A percentile compares a stretch with the other conserved stretches of the same genome.
These are phyloP conservation scores for Phytophthora agathidicida DNA, from an alignment of 352 stramenopile species.

Conservation along the genomic window DNA sequence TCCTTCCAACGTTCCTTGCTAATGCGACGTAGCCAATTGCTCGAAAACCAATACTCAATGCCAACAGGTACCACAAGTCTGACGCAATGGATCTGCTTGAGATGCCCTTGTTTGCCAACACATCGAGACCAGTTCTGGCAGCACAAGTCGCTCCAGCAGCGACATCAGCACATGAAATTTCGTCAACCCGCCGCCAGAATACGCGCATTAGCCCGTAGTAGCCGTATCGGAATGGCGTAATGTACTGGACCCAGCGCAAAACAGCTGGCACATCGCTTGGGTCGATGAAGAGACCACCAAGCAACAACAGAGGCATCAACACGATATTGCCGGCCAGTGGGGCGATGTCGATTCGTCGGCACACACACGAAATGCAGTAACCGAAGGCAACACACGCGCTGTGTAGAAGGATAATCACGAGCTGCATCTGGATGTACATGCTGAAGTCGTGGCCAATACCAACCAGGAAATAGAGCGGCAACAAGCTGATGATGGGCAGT, in stretches of 20 bases:
- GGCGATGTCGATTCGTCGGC: slow-evolving; percentile 42
- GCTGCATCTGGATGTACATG: slow-evolving; percentile 50
- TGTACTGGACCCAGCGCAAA: slow-evolving; percentile 54
- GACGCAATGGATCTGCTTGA: slow-evolving; percentile 24
- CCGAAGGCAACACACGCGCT: slow-evolving; percentile 48
- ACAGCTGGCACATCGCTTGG: slow-evolving; percentile 39
- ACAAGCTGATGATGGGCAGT: slow-evolving; percentile 50
- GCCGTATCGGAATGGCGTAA: slow-evolving; percentile 59
- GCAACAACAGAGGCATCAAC: slow-evolving; percentile 52
- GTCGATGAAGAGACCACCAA: slow-evolving; percentile 58
- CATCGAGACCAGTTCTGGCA: slow-evolving; percentile 32
- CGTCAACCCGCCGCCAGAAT: slow-evolving; percentile 43
- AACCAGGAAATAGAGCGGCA: slow-evolving; percentile 54
- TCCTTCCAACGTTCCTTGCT: slow-evolving; percentile 26
- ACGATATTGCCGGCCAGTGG: slow-evolving; percentile 44
- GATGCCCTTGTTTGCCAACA: slow-evolving; percentile 45
- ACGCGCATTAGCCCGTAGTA: slow-evolving; percentile 56
- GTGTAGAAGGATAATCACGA: slow-evolving; percentile 48
- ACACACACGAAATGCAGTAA: slow-evolving; percentile 55
- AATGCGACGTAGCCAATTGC: slow-evolving; percentile 36
- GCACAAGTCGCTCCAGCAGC: slow-evolving; percentile 19
- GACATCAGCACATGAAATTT: slow-evolving; percentile 44
- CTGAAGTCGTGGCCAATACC: slow-evolving; percentile 44
- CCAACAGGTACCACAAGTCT: slow-evolving; percentile 32
- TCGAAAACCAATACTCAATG: slow-evolving; percentile 38